Conservation (phyloP, 345 rosid genomes). For the Salix caprea region DNA sequence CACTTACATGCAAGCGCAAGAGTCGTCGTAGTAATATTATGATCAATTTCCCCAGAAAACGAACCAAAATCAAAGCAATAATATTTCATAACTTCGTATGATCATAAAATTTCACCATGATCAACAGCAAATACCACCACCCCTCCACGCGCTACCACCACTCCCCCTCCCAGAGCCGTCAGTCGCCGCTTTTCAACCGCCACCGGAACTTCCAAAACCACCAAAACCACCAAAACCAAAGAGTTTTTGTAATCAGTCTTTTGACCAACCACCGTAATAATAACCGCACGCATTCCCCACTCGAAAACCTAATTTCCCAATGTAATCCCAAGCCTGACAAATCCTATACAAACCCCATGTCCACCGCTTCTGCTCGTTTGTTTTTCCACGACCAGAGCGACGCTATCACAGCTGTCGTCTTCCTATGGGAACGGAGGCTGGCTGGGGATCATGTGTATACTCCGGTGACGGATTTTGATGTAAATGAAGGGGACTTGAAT, state of each 20-base stretch:
- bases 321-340: constrained; percentile 3
- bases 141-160: neutral
- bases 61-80: too few relatives aligned
- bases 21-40: too few relatives aligned
- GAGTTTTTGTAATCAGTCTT: neutral
- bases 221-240: neutral
- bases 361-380: neutral
- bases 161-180: neutral
- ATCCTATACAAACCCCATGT: neutral
- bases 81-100: neutral
- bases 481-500: neutral
- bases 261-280: neutral
- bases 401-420: neutral
- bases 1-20: too few relatives aligned
- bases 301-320: constrained; percentile 6
- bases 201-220: neutral
- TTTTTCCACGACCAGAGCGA: neutral
- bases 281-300: neutral
- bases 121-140: neutral
- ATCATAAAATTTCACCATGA: neutral
- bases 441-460: constrained; percentile 12
- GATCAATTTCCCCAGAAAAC: too few relatives aligned
- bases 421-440: constrained; percentile 12
- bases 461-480: constrained; percentile 1
- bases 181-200: neutral